phyloP scores from a whole-genome alignment of 2,329 filamentous ascomycete genomes.

The Trichoderma guizhouense region DNA sequence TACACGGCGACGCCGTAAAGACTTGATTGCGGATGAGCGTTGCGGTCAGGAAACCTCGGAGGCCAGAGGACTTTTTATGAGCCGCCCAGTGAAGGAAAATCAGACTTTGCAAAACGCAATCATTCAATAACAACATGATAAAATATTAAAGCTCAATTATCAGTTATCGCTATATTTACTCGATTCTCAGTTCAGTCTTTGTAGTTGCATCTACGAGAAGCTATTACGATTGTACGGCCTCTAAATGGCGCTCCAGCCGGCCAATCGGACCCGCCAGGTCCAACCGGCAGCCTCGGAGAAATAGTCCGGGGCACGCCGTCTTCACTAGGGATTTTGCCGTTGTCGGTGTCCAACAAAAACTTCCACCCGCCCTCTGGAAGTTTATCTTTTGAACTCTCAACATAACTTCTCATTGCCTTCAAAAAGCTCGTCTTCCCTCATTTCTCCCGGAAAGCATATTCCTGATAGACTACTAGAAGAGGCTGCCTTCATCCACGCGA shows the following conservation, averaged over 20 bases:
- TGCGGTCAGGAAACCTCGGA: neutral
- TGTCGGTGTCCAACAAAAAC: slow-evolving; percentile 14
- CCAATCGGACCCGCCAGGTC: slow-evolving; percentile 2
- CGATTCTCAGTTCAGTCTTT: neutral
- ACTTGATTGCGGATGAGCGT: neutral
- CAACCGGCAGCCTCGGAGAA: slow-evolving; percentile 19
- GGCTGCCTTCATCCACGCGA: neutral
- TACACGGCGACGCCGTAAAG: neutral
- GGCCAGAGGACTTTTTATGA: neutral
- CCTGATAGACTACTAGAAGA: neutral
- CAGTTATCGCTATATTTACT: neutral
- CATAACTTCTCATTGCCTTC: neutral
- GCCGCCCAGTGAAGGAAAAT: neutral
- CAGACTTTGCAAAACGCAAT: neutral
- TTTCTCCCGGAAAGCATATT: neutral
- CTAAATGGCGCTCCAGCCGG: slow-evolving; percentile 1
- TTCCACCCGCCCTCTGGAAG: slow-evolving; percentile 3
- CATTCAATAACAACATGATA: neutral
- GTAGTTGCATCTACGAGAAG: neutral
- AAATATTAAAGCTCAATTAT: neutral
- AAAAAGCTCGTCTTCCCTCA: neutral
- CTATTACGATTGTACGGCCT: neutral
- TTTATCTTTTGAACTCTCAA: neutral
- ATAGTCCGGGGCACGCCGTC: slow-evolving; percentile 16
- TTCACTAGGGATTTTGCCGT: slow-evolving; percentile 9